A percentile compares a stretch with the other conserved stretches of the same genome.
Evolutionary conservation across 75 land plant genomes (phyloP).

Genomic region (Pinus albicaulis): DNA sequence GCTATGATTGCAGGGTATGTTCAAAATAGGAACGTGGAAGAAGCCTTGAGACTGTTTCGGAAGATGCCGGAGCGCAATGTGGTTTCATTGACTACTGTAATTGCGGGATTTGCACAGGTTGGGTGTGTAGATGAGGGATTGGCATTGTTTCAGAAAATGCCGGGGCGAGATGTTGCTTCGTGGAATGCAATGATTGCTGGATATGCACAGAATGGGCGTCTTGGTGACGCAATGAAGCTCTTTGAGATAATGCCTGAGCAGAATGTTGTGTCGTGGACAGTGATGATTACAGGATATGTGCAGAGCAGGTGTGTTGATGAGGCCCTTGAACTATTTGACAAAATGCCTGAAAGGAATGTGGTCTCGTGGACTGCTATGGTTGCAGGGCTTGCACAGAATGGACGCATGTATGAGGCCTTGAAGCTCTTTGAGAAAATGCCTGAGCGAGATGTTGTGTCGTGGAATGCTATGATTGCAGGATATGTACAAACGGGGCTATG

Average conservation of each 20-base stretch:
- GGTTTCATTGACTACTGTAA: conserved; percentile 17
- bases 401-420: conserved; percentile 35
- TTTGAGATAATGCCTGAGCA: conserved; percentile 9
- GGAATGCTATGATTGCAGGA: too few relatives aligned
- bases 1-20: conserved; percentile 42
- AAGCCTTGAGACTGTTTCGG: conserved; percentile 34
- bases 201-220: background rate
- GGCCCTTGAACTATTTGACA: conserved; percentile 23
- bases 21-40: conserved; percentile 22
- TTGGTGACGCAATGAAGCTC: background rate
- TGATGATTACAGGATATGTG: conserved; percentile 19
- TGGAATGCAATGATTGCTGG: conserved; percentile 1
- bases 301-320: conserved; percentile 18
- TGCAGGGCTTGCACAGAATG: conserved; percentile 58
- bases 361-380: conserved; percentile 38
- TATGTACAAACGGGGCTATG: too few relatives aligned
- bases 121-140: conserved; percentile 27
- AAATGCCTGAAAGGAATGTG: conserved; percentile 15
- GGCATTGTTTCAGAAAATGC: conserved; percentile 14
- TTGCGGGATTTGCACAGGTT: conserved; percentile 18
- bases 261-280: conserved; percentile 42
- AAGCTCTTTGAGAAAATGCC: conserved; percentile 40
- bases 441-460: background rate
- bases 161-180: background rate
- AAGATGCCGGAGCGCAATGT: conserved; percentile 39